Base-by-base conservation (phyloP, 129 eudicot genomes). In the Pseudognaphalium luteoalbum region DNA sequence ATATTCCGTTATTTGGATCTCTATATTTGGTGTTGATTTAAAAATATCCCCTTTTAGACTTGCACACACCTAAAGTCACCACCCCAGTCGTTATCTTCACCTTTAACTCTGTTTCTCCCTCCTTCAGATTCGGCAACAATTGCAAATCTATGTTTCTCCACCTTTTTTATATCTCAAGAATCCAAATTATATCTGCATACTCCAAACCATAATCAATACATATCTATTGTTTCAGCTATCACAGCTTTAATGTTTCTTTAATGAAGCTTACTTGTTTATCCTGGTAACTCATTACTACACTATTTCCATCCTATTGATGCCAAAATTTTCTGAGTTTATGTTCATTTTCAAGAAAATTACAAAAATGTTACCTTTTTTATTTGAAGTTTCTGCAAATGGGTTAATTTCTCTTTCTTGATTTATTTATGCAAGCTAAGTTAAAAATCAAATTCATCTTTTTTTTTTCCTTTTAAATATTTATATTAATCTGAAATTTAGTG, bases 261-360 rank as follows among this genome's bases (percentile, higher is more conserved):
- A 83, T 89, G 98, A 90, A 88, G 87, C 88, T 89, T 75, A 88
- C 86, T 60, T 68, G 86, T 76, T 68, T 5, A 70, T 72, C 80
- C 80, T 59, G 77, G 90, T 85, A 83, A 6, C 85, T 70, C n/a
- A n/a, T n/a, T 42, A 0, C 59, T 51, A 14, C 10, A 0, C 59
- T 51, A 14, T 12, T 50, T 4, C 22, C 2, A 29, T n/a, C 22
- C n/a, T 66, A 66, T 20, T 66, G 28, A 66, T 66, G 34, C 51
- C 41, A 20, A 29, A 29, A 28, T 14, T 19, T 33, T 16, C 2
- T 58, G 4, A 20, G 67, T 61, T 75, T 62, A 19, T 2, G 63
- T n/a, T 47, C 54, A 19, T 5, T 64, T 64, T n/a, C 12, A 9
- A 25, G n/a, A 35, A 61, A 61, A 25, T 61, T 61, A 25, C 14